These are phyloP conservation scores for Cyberlindnera petersonii DNA, from an alignment of 805 yeast genomes.

Conservation along the genomic window DNA sequence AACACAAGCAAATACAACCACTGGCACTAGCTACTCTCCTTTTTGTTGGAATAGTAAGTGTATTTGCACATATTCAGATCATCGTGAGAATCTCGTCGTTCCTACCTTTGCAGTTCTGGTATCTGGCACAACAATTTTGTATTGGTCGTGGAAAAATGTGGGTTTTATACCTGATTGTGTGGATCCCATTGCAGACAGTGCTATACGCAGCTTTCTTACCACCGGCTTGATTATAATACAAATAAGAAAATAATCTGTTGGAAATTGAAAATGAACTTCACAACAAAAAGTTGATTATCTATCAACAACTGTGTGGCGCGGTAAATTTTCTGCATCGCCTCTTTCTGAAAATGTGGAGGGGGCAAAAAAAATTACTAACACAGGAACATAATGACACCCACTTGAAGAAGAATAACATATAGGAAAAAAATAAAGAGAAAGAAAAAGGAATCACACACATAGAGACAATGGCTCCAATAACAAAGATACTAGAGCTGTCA, in stretches of 20 bases:
- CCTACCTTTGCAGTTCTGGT: constrained; percentile 75
- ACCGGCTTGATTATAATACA: constrained; percentile 61
- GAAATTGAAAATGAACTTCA: neutral
- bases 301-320: too few relatives aligned
- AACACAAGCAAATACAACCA: constrained; percentile 33
- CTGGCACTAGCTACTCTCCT: constrained; percentile 39
- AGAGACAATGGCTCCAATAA: constrained; percentile 8
- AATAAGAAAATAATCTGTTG: neutral
- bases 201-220: constrained; percentile 83
- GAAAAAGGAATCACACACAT: too few relatives aligned
- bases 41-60: constrained; percentile 47
- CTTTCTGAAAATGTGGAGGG: too few relatives aligned
- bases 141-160: constrained; percentile 33
- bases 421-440: too few relatives aligned
- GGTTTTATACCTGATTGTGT: constrained; percentile 48
- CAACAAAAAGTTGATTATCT: too few relatives aligned
- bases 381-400: too few relatives aligned
- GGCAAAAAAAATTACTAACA: too few relatives aligned
- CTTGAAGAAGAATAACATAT: too few relatives aligned
- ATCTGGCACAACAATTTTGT: constrained; percentile 40
- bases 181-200: constrained; percentile 67
- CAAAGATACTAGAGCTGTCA: neutral
- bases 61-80: constrained; percentile 82
- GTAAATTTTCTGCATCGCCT: too few relatives aligned
- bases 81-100: constrained; percentile 75